Evolutionary conservation across 306 rosid species (phyloP), one percentile per base, ranked within the genome.

Genomic region (Cicer judaicum): DNA sequence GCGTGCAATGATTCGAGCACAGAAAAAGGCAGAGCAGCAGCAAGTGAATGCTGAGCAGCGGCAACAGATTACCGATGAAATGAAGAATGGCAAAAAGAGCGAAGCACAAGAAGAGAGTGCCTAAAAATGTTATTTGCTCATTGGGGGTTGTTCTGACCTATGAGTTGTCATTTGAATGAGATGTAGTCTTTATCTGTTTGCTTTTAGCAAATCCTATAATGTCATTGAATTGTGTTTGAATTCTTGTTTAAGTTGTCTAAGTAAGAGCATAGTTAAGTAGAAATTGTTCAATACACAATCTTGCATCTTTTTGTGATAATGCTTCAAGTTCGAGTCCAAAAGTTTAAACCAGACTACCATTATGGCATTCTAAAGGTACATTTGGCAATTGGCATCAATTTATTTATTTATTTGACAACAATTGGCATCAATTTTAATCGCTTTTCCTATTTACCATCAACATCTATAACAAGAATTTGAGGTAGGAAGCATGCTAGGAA

Each of bases 1-100:
- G 73, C 91, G 98, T 64, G 98, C 98, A 66, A 68, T 94, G 90
- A 49, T 94, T 77, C 87, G 98, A 81, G 96, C 95, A 29, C 92
- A 88, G 78, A 91, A 88, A 68, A 93, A 91, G 85, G 97, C 79
- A 21, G 97, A 89, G 78, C 88, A 54, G 80, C 90, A 88, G 59
- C 81, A 86, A 64, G 82, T 77, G 70, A 81, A 91, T 83, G 97
- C 82, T 52, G 97, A 89, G 80, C 89, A 54, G 83, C 88, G 88
- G 53, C 81, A 85, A 62, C 84, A 80, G 74, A 80, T 13, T 9
- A 39, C 70, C 34, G 82, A 74, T 62, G 87, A 74, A 46, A 29
- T 78, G 11, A 88, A 50, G 78, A 64, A 64, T 64, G 85, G 87
- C 68, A 84, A 79, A 80, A 89, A 78, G 80, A 81, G 49, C 56